Evolutionary conservation across 1,284 basidiomycete species (phyloP).

Genomic region (Ustilago crameri): DNA sequence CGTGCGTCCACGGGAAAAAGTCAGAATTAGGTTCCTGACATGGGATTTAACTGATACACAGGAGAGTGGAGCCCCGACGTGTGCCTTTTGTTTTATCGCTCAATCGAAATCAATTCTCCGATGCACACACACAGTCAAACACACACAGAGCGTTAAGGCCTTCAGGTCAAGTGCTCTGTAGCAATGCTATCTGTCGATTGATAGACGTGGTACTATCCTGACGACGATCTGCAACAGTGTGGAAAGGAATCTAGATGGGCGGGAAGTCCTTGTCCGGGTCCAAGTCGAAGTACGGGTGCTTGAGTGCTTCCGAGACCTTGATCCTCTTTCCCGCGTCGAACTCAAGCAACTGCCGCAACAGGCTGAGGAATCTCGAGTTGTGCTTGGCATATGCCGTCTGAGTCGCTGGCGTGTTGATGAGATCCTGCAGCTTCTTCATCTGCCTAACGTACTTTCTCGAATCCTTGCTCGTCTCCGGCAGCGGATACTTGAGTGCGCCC

Average conservation of each 20-base stretch:
- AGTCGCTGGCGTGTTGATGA: constrained; percentile 73
- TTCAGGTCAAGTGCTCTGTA: too few species aligned
- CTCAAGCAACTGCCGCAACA: constrained; percentile 85
- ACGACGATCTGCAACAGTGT: too few species aligned
- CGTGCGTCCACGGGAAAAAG: too few species aligned
- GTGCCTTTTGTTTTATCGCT: too few species aligned
- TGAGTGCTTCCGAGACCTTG: constrained; percentile 61
- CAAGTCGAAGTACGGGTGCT: constrained; percentile 65
- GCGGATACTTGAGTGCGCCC: constrained; percentile 87
- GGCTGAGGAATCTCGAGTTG: constrained; percentile 84
- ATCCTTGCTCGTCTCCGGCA: constrained; percentile 83
- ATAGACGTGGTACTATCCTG: too few species aligned
- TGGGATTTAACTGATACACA: too few species aligned
- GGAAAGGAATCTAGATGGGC: constrained; percentile 25
- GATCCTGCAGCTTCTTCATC: constrained; percentile 85
- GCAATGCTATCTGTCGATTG: too few species aligned
- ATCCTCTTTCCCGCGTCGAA: constrained; percentile 83
- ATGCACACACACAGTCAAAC: too few species aligned
- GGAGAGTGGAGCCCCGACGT: too few species aligned
- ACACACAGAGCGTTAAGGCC: too few species aligned
- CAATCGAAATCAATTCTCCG: too few species aligned
- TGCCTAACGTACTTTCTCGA: constrained; percentile 92
- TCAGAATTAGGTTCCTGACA: too few species aligned
- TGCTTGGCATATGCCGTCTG: constrained; percentile 56
- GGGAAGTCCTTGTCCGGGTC: constrained; percentile 61